Percentiles rank a stretch among this genome's conserved stretches.
These are phyloP conservation scores for Trichoderma simmonsii DNA, from an alignment of 2,329 filamentous ascomycete genomes.

Conservation along the genomic window DNA sequence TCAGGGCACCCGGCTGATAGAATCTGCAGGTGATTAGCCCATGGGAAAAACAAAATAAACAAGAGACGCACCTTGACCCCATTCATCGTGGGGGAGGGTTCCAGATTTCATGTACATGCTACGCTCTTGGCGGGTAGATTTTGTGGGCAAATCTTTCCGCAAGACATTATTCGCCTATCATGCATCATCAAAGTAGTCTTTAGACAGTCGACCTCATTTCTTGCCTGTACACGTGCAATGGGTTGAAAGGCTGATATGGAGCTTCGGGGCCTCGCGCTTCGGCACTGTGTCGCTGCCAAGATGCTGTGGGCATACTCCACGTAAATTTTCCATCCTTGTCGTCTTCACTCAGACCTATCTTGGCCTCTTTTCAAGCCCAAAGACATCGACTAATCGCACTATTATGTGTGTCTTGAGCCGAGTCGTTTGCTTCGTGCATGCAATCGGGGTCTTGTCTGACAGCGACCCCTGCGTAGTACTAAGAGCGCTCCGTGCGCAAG, in stretches of 20 bases:
- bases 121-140: background rate
- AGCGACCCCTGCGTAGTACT: background rate
- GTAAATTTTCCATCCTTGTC: background rate
- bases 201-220: background rate
- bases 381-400: background rate
- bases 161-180: background rate
- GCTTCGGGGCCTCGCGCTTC: background rate
- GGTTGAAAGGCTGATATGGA: background rate
- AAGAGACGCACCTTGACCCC: background rate
- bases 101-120: background rate
- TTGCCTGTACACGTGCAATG: background rate
- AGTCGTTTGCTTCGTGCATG: background rate
- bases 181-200: background rate
- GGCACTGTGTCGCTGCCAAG: background rate
- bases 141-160: background rate
- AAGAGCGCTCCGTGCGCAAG: background rate
- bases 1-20: background rate
- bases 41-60: background rate
- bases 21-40: background rate
- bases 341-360: background rate
- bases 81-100: background rate
- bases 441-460: background rate
- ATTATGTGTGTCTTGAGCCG: background rate
- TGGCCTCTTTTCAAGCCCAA: background rate
- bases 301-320: background rate